Percentiles rank a stretch among this genome's conserved stretches.
Evolutionary conservation across 179 eudicot species (phyloP).

Genomic region (Drosera spatulata): DNA sequence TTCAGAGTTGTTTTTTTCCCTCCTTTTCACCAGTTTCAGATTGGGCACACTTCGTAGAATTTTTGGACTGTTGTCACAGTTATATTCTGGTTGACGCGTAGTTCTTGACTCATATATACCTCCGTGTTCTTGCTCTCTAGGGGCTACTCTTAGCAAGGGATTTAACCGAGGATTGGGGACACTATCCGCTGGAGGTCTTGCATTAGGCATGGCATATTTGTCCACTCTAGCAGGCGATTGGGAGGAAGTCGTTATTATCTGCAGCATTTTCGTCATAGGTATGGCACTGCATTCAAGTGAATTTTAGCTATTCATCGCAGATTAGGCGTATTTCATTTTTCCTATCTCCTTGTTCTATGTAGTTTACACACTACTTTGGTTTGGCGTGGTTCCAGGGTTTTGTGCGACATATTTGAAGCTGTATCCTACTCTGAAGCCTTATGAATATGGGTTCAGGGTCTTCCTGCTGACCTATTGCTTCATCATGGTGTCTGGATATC

Average conservation of each 20-base stretch:
- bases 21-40: no score
- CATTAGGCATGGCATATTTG: slow-evolving; percentile 13
- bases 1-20: no score
- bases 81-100: no score
- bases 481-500: slow-evolving; percentile 42
- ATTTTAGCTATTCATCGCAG: no score
- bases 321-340: no score
- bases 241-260: slow-evolving; percentile 7
- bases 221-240: slow-evolving; percentile 2
- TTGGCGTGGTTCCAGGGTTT: slow-evolving; percentile 20
- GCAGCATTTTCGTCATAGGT: slow-evolving; percentile 11
- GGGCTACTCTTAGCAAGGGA: slow-evolving; percentile 13
- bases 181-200: slow-evolving; percentile 15
- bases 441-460: slow-evolving; percentile 57
- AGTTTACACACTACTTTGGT: not conserved
- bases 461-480: slow-evolving; percentile 45
- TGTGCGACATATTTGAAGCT: slow-evolving; percentile 30
- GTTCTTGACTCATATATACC: no score
- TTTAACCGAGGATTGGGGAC: slow-evolving; percentile 12
- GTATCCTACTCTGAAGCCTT: slow-evolving; percentile 35
- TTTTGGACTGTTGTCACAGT: no score
- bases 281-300: not conserved
- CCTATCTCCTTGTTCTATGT: no score
- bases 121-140: not conserved
- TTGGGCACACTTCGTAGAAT: no score